phyloP scores from a whole-genome alignment of 305 asterid species.

The Striga hermonthica region DNA sequence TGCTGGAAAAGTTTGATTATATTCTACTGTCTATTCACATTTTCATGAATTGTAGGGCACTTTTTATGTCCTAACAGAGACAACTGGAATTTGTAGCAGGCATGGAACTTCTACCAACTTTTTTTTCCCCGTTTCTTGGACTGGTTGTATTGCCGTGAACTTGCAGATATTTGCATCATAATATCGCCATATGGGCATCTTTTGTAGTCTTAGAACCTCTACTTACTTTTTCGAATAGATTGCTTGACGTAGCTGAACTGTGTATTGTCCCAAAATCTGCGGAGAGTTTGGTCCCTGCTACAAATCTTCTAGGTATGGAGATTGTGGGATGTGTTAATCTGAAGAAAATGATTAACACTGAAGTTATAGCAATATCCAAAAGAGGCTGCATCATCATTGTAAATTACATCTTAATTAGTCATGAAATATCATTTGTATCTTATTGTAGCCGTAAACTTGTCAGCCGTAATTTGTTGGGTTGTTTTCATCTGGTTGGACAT shows the following conservation, averaged over 20 bases:
- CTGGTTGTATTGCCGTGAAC: not conserved
- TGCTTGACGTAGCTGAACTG: no score
- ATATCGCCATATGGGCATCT: no score
- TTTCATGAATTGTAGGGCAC: conserved; percentile 51
- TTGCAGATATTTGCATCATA: no score
- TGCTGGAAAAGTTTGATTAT: not conserved
- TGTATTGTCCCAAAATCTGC: conserved; percentile 33
- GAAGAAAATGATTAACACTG: conserved; percentile 73
- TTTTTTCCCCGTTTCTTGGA: no score
- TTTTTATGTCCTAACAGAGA: conserved; percentile 61
- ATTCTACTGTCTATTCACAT: conserved; percentile 17
- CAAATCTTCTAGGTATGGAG: conserved; percentile 50
- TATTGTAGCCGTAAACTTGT: no score
- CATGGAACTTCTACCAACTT: conserved; percentile 28
- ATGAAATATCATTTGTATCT: no score
- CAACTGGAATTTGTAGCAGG: conserved; percentile 99
- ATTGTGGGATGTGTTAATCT: conserved; percentile 67
- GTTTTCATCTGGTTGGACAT: no score
- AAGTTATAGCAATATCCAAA: not conserved
- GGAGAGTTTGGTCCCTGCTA: conserved; percentile 41
- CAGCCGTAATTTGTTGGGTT: no score
- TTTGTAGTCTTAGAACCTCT: no score
- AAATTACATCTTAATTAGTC: no score
- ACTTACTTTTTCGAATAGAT: no score
- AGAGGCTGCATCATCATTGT: no score